A percentile compares a stretch with the other conserved stretches of the same genome.
Evolutionary conservation across 2,329 filamentous ascomycete species (phyloP).

Genomic region (Pyrenochaeta sp.): DNA sequence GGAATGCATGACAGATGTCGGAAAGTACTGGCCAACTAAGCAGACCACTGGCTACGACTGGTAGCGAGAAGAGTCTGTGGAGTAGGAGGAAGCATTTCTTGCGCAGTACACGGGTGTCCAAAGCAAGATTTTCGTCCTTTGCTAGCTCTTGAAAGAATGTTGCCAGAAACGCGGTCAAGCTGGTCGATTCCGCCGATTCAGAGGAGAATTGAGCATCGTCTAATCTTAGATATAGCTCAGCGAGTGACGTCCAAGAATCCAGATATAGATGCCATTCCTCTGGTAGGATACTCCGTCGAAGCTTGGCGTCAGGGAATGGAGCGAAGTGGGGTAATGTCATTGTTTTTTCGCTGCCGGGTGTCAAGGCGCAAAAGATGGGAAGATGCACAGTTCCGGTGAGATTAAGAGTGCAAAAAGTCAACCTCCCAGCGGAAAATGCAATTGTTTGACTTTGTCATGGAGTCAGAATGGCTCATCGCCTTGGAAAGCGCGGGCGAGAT

Average conservation of each 20-base stretch:
- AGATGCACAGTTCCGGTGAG: not conserved
- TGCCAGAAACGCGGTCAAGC: slow-evolving; percentile 68
- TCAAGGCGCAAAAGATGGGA: too few species aligned
- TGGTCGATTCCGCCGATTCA: slow-evolving; percentile 63
- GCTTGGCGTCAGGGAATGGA: slow-evolving; percentile 73
- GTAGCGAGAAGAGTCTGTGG: slow-evolving; percentile 62
- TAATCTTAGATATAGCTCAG: slow-evolving; percentile 69
- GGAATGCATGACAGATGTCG: slow-evolving; percentile 72
- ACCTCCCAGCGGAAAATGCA: slow-evolving; percentile 4
- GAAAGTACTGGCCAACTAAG: slow-evolving; percentile 73
- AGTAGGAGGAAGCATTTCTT: slow-evolving; percentile 71
- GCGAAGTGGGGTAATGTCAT: slow-evolving; percentile 74
- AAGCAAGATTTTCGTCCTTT: slow-evolving; percentile 32
- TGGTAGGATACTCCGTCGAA: slow-evolving; percentile 70
- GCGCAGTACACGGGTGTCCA: slow-evolving; percentile 61
- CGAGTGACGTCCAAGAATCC: slow-evolving; percentile 76
- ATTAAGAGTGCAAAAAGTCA: not conserved
- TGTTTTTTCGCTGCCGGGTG: slow-evolving; percentile 4
- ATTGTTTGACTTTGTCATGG: slow-evolving; percentile 19
- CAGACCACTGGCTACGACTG: slow-evolving; percentile 57
- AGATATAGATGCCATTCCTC: slow-evolving; percentile 81
- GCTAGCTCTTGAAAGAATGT: slow-evolving; percentile 69
- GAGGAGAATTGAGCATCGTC: slow-evolving; percentile 63
- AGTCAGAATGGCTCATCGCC: slow-evolving; percentile 38
- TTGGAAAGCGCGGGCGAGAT: slow-evolving; percentile 9